These are phyloP conservation scores for Leptographium wingfieldii DNA, from an alignment of 2,329 filamentous ascomycete species.

Conservation along the genomic window DNA sequence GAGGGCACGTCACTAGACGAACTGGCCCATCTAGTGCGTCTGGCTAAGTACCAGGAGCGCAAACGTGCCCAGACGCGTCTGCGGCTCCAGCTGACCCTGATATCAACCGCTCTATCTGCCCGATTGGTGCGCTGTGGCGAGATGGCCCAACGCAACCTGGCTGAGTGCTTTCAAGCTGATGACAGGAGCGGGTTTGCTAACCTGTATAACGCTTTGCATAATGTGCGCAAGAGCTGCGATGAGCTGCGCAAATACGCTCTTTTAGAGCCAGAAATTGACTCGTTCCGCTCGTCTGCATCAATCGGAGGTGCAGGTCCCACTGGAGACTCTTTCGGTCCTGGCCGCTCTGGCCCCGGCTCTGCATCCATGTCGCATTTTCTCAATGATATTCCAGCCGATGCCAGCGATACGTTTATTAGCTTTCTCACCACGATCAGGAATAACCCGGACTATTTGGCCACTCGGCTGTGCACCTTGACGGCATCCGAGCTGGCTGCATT, in stretches of 20 bases:
- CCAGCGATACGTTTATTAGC: slow-evolving; percentile 61
- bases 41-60: slow-evolving; percentile 72
- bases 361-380: slow-evolving; percentile 43
- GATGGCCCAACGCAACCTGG: slow-evolving; percentile 60
- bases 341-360: slow-evolving; percentile 19
- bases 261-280: slow-evolving; percentile 59
- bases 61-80: slow-evolving; percentile 61
- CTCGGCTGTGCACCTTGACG: slow-evolving; percentile 63
- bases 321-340: background rate
- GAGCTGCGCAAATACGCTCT: slow-evolving; percentile 58
- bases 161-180: slow-evolving; percentile 65
- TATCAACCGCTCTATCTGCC: slow-evolving; percentile 62
- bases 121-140: slow-evolving; percentile 64
- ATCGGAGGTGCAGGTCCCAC: background rate
- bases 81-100: slow-evolving; percentile 60
- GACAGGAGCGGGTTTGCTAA: slow-evolving; percentile 66
- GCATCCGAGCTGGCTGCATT: slow-evolving; percentile 66
- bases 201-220: slow-evolving; percentile 65
- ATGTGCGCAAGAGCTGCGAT: slow-evolving; percentile 67
- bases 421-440: slow-evolving; percentile 75
- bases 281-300: slow-evolving; percentile 39
- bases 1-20: slow-evolving; percentile 62
- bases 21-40: slow-evolving; percentile 62
- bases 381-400: slow-evolving; percentile 62
- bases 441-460: slow-evolving; percentile 78